Evolutionary conservation across 225 moss, liverwort and hornwort genomes (phyloP), one percentile per base, ranked within the genome.

Genomic region (Sphagnum contortum): DNA sequence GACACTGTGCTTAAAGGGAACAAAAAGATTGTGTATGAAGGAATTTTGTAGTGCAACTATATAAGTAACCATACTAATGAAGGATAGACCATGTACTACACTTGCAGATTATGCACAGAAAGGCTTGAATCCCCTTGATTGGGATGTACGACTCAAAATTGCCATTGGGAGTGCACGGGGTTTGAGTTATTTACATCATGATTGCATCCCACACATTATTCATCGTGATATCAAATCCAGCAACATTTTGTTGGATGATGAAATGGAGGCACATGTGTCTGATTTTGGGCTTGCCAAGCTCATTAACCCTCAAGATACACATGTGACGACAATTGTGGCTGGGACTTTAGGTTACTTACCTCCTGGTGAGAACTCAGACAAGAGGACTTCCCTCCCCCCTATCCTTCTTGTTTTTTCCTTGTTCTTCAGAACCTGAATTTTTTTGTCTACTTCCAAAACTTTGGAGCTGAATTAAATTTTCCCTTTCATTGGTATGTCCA

Each of bases 221-320:
- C 95, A 96, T 61, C 82, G 95, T 44, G 95, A 96, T 65, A 75
- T 96, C 5, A 96, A 96, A 75, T 84, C 90, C 62, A 90, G 92
- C 61, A 96, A 96, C 71, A 89, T 96, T 54, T 82, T 96, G 45
- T 56, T 96, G 71, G 88, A 92, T 69, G 83, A 79, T 64, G 80
- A 90, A 12, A 57, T 90, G 52, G 95, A 87, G 57, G 82, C 95
- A 57, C 86, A 78, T 70, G 73, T 96, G 29, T 82, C 87, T 45
- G 95, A 96, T 66, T 96, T 96, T 51, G 95, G 95, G 67, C 86
- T 96, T 53, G 92, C 95, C 47, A 96, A 96, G 80, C 88, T 92
- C 62, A 79, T 92, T 71, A 84, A 81, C 62, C 77, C 73, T 10
- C 78, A 85, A 48, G 81, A 87, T 67, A 88, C 95, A 57, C 92